Evolutionary conservation across 192 early-diverging fungal species (phyloP).

Genomic region (Coemansia asiatica): DNA sequence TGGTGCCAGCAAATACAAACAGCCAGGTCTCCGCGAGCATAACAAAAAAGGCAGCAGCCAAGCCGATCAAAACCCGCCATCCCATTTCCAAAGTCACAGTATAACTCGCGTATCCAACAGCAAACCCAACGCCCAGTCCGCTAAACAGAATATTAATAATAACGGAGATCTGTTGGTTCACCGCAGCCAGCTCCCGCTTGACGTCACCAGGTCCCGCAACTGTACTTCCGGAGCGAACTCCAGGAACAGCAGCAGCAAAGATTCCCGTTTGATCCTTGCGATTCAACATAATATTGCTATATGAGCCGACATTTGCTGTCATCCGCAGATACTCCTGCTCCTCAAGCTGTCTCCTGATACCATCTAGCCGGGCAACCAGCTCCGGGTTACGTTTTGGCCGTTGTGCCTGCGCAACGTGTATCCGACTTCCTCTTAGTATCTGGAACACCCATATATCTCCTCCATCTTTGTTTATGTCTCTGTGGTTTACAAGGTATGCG

Average conservation of each 20-base stretch:
- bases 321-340: slow-evolving; percentile 46
- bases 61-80: slow-evolving; percentile 37
- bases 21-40: slow-evolving; percentile 41
- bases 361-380: slow-evolving; percentile 37
- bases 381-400: slow-evolving; percentile 36
- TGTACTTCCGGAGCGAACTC: slow-evolving; percentile 29
- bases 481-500: neutral
- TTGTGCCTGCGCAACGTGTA: slow-evolving; percentile 23
- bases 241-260: slow-evolving; percentile 40
- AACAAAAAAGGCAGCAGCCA: slow-evolving; percentile 29
- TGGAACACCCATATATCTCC: slow-evolving; percentile 29
- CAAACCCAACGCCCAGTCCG: slow-evolving; percentile 48
- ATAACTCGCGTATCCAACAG: slow-evolving; percentile 49
- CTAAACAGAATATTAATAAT: slow-evolving; percentile 54
- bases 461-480: neutral
- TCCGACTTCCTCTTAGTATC: slow-evolving; percentile 37
- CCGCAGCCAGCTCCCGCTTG: slow-evolving; percentile 33
- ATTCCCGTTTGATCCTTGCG: neutral
- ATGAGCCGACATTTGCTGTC: slow-evolving; percentile 16
- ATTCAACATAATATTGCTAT: neutral
- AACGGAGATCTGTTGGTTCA: slow-evolving; percentile 35
- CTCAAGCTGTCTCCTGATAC: slow-evolving; percentile 39
- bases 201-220: slow-evolving; percentile 4
- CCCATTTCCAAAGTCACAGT: slow-evolving; percentile 45
- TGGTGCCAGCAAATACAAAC: slow-evolving; percentile 34